A percentile compares a stretch with the other conserved stretches of the same genome.
Conservation (phyloP, 305 asterid species). For the Solanum aculeatissimum region DNA sequence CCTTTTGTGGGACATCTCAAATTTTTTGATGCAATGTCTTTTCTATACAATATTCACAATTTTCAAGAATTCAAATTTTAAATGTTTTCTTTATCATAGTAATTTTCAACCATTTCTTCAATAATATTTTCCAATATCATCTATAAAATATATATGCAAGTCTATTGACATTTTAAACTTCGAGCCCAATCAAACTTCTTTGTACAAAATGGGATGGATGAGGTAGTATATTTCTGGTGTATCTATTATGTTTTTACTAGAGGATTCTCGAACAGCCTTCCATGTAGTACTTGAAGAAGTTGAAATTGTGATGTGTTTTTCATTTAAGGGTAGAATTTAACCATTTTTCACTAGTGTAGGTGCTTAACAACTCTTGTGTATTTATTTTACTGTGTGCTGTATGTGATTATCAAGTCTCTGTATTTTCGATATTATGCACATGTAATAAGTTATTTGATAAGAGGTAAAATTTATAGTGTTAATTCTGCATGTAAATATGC, state of each 20-base stretch:
- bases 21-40: not conserved
- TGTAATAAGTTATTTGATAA: not conserved
- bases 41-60: not conserved
- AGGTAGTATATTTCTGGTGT: not conserved
- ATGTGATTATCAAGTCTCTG: not conserved
- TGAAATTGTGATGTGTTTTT: not conserved
- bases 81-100: not conserved
- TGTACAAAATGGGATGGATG: not conserved
- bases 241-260: not conserved
- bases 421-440: not conserved
- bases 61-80: not conserved
- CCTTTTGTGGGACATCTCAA: not conserved
- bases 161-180: not conserved
- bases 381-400: not conserved
- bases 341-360: not conserved
- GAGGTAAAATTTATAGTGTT: not conserved
- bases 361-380: not conserved
- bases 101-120: not conserved
- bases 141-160: not conserved
- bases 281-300: not conserved
- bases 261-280: not conserved
- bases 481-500: not conserved
- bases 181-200: not conserved
- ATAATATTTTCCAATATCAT: not conserved
- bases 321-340: not conserved